Evolutionary conservation across 257 asterid species (phyloP).

Genomic region (Nicotiana tomentosiformis): DNA sequence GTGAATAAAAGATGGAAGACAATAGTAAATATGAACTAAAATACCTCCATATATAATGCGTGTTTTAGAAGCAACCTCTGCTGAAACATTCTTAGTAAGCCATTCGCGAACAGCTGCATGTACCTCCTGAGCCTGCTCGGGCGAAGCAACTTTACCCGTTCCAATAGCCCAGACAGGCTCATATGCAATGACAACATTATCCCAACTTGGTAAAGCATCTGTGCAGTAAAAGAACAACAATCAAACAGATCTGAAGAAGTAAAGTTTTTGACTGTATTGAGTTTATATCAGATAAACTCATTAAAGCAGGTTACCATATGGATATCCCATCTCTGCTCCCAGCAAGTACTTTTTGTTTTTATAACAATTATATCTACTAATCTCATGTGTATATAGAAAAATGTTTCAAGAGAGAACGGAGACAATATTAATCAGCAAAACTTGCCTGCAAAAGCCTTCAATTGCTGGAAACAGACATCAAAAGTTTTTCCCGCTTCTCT

Average conservation of each 20-base stretch:
- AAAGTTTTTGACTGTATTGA: neutral
- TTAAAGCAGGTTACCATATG: neutral
- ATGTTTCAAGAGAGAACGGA: neutral
- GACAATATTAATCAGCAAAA: neutral
- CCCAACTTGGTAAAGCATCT: conserved; percentile 97
- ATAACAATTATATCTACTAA: neutral
- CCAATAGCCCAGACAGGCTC: conserved; percentile 31
- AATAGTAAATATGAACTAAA: neutral
- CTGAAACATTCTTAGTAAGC: conserved; percentile 13
- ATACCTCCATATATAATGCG: conserved; percentile 27
- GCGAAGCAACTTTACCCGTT: conserved; percentile 23
- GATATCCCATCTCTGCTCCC: neutral
- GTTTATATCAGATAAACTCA: neutral
- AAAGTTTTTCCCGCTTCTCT: conserved; percentile 96
- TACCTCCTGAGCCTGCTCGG: conserved; percentile 28
- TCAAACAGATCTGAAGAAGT: neutral
- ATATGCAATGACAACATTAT: conserved; percentile 32
- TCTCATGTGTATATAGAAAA: neutral
- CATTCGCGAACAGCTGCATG: conserved; percentile 16
- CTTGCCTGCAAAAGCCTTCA: conserved; percentile 84
- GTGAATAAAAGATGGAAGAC: neutral
- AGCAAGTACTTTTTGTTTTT: neutral
- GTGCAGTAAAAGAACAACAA: conserved; percentile 11
- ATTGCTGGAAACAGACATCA: conserved; percentile 84
- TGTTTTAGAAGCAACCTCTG: conserved; percentile 18